Percentiles rank a stretch among this genome's conserved stretches.
These are phyloP conservation scores for Trypanosoma platydactyli DNA, from an alignment of 208 protist species.

Conservation along the genomic window DNA sequence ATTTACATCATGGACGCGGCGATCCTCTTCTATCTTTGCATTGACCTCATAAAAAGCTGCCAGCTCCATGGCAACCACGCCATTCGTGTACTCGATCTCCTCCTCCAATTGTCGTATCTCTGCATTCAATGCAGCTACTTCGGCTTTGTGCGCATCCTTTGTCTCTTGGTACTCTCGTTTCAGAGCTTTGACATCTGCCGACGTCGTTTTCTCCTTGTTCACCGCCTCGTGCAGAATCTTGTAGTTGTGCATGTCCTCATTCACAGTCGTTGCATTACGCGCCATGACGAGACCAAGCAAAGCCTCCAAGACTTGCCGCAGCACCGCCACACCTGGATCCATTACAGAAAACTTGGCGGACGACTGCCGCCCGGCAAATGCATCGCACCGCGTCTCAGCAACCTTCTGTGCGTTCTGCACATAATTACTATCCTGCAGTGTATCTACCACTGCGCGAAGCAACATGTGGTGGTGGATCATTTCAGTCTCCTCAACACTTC, in stretches of 20 bases:
- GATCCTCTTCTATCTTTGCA: conserved; percentile 50
- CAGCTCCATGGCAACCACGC: conserved; percentile 72
- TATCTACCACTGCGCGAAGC: conserved; percentile 71
- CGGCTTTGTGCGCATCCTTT: conserved; percentile 51
- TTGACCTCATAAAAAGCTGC: conserved; percentile 60
- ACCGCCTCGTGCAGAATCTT: conserved; percentile 87
- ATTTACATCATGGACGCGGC: conserved; percentile 39
- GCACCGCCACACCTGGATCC: conserved; percentile 38
- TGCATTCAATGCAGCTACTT: conserved; percentile 64
- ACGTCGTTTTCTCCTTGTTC: conserved; percentile 84
- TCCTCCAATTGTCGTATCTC: conserved; percentile 70
- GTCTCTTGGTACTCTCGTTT: conserved; percentile 85
- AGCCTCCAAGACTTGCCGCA: conserved; percentile 44
- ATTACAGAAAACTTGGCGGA: background rate
- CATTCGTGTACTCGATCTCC: conserved; percentile 71
- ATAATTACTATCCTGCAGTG: conserved; percentile 69
- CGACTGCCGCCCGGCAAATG: background rate
- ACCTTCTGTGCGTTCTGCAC: conserved; percentile 29
- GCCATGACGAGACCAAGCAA: conserved; percentile 54
- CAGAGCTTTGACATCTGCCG: conserved; percentile 87
- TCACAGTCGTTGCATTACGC: conserved; percentile 82
- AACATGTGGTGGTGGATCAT: conserved; percentile 61
- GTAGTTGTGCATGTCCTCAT: conserved; percentile 88
- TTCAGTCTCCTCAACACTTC: conserved; percentile 49
- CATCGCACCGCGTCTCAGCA: conserved; percentile 14